Percentiles rank a stretch among this genome's conserved stretches.
phyloP scores from a whole-genome alignment of 75 land plant species.

The Pinus albicaulis region DNA sequence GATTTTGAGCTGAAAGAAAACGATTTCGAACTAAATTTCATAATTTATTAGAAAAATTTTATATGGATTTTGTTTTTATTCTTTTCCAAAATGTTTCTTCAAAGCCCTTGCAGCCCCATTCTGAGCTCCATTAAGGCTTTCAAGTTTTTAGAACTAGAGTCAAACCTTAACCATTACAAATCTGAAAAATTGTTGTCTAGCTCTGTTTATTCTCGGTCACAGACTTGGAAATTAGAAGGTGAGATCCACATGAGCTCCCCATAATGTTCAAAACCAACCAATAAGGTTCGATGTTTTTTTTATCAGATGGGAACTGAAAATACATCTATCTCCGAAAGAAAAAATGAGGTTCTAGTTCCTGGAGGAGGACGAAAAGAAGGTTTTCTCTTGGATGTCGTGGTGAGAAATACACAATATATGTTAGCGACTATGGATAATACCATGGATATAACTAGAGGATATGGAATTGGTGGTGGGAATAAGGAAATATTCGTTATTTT shows the following conservation, averaged over 20 bases:
- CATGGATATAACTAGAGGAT: constrained; percentile 1
- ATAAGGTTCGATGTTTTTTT: not conserved
- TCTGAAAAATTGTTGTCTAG: not conserved
- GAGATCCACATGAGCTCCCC: not conserved
- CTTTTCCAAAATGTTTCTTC: too few relatives aligned
- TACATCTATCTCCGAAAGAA: not conserved
- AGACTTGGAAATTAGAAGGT: not conserved
- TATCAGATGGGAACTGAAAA: not conserved
- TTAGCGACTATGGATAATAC: constrained; percentile 1
- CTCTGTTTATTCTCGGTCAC: not conserved
- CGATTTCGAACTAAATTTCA: too few relatives aligned
- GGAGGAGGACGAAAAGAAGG: constrained; percentile 17
- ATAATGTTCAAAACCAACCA: not conserved
- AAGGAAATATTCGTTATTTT: too few relatives aligned
- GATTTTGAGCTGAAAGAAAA: too few relatives aligned
- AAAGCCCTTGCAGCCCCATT: too few relatives aligned
- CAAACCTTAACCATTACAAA: too few relatives aligned
- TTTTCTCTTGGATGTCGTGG: constrained; percentile 7
- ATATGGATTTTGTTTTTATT: too few relatives aligned
- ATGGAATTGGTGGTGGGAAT: constrained; percentile 7
- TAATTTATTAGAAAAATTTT: too few relatives aligned
- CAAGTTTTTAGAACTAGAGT: too few relatives aligned
- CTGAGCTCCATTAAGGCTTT: too few relatives aligned
- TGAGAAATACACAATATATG: too few relatives aligned
- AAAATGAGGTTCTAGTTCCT: not conserved